Evolutionary conservation across 495 filamentous ascomycete species (phyloP).

Genomic region (Aspergillus haitiensis): DNA sequence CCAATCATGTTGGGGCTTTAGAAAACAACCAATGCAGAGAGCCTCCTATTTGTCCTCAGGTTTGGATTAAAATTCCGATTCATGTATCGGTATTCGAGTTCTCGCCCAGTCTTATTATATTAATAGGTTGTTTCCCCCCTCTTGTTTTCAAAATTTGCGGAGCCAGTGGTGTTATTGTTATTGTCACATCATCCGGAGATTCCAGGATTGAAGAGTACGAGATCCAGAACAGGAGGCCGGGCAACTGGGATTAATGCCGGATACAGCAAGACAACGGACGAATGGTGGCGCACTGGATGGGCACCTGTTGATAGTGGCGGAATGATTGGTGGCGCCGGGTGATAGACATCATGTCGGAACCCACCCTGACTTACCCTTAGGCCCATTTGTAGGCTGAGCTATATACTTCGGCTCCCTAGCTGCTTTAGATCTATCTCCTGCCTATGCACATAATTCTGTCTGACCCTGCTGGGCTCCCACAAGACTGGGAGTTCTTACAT

Average conservation of each 20-base stretch:
- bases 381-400: conserved; percentile 1
- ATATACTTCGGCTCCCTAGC: not conserved
- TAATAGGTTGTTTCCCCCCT: not conserved
- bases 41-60: conserved; percentile 1
- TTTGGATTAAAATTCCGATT: not conserved
- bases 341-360: conserved; percentile 18
- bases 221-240: conserved; percentile 11
- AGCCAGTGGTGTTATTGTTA: not conserved
- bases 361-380: conserved; percentile 11
- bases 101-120: not conserved
- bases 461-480: not conserved
- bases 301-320: conserved; percentile 44
- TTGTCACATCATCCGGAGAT: conserved; percentile 8
- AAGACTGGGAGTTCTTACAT: not conserved
- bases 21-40: not conserved
- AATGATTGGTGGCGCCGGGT: conserved; percentile 23
- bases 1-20: not conserved
- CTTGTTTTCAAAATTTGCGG: not conserved
- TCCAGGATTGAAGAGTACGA: conserved; percentile 12
- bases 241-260: conserved; percentile 13
- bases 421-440: not conserved
- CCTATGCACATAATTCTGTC: not conserved
- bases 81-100: not conserved
- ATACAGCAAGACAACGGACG: conserved; percentile 27
- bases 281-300: conserved; percentile 52